Conservation (phyloP, 2,329 filamentous ascomycete species). For the Fusarium transvaalense region DNA sequence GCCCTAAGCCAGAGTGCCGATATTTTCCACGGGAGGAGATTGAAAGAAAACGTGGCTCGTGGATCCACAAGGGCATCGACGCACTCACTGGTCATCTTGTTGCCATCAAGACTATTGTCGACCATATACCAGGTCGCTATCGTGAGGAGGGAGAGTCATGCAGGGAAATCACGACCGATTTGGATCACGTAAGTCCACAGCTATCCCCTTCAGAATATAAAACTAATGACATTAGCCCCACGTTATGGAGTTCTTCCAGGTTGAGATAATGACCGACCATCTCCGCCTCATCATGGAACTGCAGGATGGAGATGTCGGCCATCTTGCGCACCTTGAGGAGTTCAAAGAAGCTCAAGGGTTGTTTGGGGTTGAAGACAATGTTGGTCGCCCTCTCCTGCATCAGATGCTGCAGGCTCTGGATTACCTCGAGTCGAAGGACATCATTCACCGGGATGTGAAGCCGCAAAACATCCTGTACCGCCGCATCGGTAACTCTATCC, state of each 20-base stretch:
- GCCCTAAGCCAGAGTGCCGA: neutral
- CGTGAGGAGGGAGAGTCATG: neutral
- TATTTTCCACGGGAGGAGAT: neutral
- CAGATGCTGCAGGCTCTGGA: slow-evolving; percentile 13
- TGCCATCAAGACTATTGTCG: neutral
- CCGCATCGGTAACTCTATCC: neutral
- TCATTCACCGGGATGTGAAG: slow-evolving; percentile 12
- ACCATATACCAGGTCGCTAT: rapidly evolving
- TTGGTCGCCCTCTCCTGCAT: neutral
- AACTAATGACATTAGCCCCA: neutral
- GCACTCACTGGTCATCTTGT: neutral
- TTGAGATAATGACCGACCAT: rapidly evolving
- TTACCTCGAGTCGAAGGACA: neutral
- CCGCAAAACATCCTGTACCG: slow-evolving; percentile 3
- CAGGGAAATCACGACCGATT: neutral
- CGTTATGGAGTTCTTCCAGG: slow-evolving; percentile 8
- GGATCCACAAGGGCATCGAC: neutral
- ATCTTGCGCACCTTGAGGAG: neutral
- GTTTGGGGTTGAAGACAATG: neutral
- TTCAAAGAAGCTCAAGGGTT: neutral
- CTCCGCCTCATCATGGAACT: slow-evolving; percentile 6
- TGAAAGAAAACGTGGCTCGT: neutral
- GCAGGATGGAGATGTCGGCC: neutral
- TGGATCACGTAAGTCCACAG: neutral
- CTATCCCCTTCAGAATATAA: rapidly evolving